A percentile compares a stretch with the other conserved stretches of the same genome.
phyloP scores from a whole-genome alignment of 257 asterid genomes.

The Echium plantagineum region DNA sequence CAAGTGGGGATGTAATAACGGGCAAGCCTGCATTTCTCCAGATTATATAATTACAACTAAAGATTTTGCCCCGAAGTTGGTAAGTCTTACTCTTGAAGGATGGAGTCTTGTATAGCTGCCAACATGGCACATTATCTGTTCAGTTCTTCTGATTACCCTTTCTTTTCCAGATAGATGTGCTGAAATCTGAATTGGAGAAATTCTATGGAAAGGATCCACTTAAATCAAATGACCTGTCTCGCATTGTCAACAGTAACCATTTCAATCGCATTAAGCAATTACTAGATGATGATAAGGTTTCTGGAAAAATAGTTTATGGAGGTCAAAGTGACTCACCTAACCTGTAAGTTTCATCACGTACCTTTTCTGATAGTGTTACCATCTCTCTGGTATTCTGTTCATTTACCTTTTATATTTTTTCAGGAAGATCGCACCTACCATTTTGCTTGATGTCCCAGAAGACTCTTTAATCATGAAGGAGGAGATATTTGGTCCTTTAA shows the following conservation, averaged over 20 bases:
- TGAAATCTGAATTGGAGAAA: slow-evolving; percentile 55
- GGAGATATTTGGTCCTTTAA: slow-evolving; percentile 91
- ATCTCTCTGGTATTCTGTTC: neutral
- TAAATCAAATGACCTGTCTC: slow-evolving; percentile 58
- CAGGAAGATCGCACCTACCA: slow-evolving; percentile 80
- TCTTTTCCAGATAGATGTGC: slow-evolving; percentile 38
- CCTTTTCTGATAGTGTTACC: slow-evolving; percentile 5
- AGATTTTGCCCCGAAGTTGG: slow-evolving; percentile 56
- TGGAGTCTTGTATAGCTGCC: neutral
- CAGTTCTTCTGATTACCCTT: slow-evolving; percentile 10
- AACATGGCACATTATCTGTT: neutral
- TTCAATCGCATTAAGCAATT: slow-evolving; percentile 51
- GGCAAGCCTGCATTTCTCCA: slow-evolving; percentile 86
- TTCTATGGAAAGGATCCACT: slow-evolving; percentile 80
- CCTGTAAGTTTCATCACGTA: slow-evolving; percentile 45
- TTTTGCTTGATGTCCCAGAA: slow-evolving; percentile 61
- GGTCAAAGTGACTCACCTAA: slow-evolving; percentile 60
- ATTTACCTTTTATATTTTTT: slow-evolving; percentile 9
- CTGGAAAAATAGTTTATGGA: slow-evolving; percentile 69
- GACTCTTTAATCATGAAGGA: slow-evolving; percentile 74
- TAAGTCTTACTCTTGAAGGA: slow-evolving; percentile 15
- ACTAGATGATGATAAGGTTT: slow-evolving; percentile 64
- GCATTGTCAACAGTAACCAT: slow-evolving; percentile 59
- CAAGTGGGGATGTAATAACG: slow-evolving; percentile 90
- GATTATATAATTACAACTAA: slow-evolving; percentile 73